Conservation (phyloP, 2,329 filamentous ascomycete genomes). For the Beauveria rudraprayagi region DNA sequence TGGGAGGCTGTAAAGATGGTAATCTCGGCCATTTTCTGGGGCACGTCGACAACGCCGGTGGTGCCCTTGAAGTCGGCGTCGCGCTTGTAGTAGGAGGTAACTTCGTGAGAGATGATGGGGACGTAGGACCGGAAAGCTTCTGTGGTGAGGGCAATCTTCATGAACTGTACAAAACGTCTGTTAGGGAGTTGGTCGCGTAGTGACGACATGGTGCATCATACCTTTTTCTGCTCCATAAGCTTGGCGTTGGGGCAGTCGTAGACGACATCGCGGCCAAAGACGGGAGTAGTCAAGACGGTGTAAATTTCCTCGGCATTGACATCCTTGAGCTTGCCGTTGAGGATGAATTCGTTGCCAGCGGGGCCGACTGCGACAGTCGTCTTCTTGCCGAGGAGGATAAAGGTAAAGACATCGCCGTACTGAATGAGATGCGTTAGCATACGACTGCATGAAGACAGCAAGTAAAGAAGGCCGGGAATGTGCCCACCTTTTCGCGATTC, state of each 20-base stretch:
- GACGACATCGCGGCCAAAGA: constrained; percentile 78
- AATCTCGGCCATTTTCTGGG: constrained; percentile 71
- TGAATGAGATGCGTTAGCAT: constrained; percentile 37
- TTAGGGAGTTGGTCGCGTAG: constrained; percentile 12
- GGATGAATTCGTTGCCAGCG: constrained; percentile 80
- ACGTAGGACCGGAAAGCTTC: constrained; percentile 70
- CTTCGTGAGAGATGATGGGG: constrained; percentile 67
- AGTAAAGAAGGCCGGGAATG: neutral
- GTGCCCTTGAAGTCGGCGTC: constrained; percentile 58
- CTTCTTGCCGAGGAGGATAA: constrained; percentile 80
- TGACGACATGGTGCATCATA: constrained; percentile 26
- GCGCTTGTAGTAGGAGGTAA: constrained; percentile 63
- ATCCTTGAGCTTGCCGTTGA: constrained; percentile 85
- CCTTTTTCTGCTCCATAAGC: constrained; percentile 95
- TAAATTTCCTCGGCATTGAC: constrained; percentile 90
- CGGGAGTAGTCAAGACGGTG: constrained; percentile 61
- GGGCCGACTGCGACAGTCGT: constrained; percentile 79
- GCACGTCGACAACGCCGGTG: constrained; percentile 62
- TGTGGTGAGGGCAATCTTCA: constrained; percentile 72
- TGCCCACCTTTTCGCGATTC: constrained; percentile 63
- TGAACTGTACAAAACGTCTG: constrained; percentile 44
- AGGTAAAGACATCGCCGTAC: constrained; percentile 85
- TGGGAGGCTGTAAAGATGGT: constrained; percentile 87
- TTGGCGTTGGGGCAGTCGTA: constrained; percentile 89
- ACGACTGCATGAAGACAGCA: neutral